These are phyloP conservation scores for Millerago galiae DNA, from an alignment of 805 yeast genomes.

Conservation along the genomic window DNA sequence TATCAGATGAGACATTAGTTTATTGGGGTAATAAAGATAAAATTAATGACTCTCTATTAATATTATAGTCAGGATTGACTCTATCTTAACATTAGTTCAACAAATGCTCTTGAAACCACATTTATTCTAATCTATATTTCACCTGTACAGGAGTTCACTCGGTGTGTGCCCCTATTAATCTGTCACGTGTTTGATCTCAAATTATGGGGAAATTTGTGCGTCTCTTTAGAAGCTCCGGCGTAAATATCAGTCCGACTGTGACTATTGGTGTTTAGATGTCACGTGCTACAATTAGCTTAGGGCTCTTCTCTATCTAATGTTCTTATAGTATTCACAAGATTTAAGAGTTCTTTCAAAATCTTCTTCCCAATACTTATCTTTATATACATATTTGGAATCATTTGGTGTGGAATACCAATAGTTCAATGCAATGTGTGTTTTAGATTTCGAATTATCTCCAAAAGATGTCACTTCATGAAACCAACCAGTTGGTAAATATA, in stretches of 20 bases:
- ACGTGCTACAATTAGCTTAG: not conserved
- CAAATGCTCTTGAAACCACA: too few relatives aligned
- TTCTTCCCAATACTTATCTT: slow-evolving; percentile 46
- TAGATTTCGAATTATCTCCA: slow-evolving; percentile 28
- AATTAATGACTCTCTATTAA: too few relatives aligned
- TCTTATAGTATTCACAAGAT: slow-evolving; percentile 23
- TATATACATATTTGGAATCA: slow-evolving; percentile 30
- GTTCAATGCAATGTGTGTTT: slow-evolving; percentile 55
- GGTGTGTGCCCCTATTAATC: too few relatives aligned
- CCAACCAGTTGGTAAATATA: slow-evolving; percentile 75
- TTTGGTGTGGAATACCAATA: slow-evolving; percentile 74
- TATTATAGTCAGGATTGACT: too few relatives aligned
- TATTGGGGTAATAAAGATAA: too few relatives aligned
- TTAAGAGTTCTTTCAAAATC: slow-evolving; percentile 42
- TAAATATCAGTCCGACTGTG: too few relatives aligned
- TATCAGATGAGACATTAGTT: too few relatives aligned
- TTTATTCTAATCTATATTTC: too few relatives aligned
- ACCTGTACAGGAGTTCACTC: too few relatives aligned
- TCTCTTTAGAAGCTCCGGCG: too few relatives aligned
- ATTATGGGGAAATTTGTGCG: not conserved
- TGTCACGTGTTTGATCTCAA: not conserved
- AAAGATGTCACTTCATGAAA: slow-evolving; percentile 74
- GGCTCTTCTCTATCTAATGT: not conserved
- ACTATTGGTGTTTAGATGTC: not conserved
- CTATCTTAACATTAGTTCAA: too few relatives aligned